These are phyloP conservation scores for Phycomyces blakesleeanus DNA, from an alignment of 192 early-diverging fungal species.

Conservation along the genomic window DNA sequence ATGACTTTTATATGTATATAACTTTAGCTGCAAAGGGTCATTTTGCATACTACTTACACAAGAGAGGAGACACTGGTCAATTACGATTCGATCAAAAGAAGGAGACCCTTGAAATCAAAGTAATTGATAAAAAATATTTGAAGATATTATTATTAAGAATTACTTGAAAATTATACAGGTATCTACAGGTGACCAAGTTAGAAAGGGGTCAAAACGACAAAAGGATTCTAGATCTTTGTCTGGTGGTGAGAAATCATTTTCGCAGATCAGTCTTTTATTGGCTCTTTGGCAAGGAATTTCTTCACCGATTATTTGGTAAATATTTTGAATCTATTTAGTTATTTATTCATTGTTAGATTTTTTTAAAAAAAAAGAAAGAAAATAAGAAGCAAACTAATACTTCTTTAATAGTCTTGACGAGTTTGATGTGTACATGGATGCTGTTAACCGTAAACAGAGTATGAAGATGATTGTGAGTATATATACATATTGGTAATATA, in stretches of 20 bases:
- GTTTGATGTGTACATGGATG: slow-evolving; percentile 99
- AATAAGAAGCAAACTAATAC: neutral
- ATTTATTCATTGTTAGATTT: too few relatives aligned
- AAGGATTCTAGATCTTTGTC: slow-evolving; percentile 92
- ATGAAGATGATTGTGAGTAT: slow-evolving; percentile 77
- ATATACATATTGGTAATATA: neutral
- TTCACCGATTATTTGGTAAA: slow-evolving; percentile 80
- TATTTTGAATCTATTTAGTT: neutral
- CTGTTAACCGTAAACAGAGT: slow-evolving; percentile 84
- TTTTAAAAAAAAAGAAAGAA: too few relatives aligned
- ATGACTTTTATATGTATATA: slow-evolving; percentile 70
- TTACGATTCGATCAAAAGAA: slow-evolving; percentile 72
- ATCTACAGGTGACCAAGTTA: slow-evolving; percentile 38
- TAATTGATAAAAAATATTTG: slow-evolving; percentile 26
- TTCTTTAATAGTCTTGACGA: slow-evolving; percentile 72
- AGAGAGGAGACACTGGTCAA: slow-evolving; percentile 80
- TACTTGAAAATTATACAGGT: slow-evolving; percentile 27
- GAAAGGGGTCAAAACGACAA: slow-evolving; percentile 41
- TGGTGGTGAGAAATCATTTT: slow-evolving; percentile 97
- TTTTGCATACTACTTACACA: slow-evolving; percentile 70
- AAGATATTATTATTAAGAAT: neutral
- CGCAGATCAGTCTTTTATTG: slow-evolving; percentile 89
- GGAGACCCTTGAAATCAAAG: slow-evolving; percentile 58
- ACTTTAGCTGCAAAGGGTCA: slow-evolving; percentile 64
- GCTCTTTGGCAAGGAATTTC: slow-evolving; percentile 92